Evolutionary conservation across 1,139 yeast genomes (phyloP).

Genomic region (Magnusiomyces suaveolens): DNA sequence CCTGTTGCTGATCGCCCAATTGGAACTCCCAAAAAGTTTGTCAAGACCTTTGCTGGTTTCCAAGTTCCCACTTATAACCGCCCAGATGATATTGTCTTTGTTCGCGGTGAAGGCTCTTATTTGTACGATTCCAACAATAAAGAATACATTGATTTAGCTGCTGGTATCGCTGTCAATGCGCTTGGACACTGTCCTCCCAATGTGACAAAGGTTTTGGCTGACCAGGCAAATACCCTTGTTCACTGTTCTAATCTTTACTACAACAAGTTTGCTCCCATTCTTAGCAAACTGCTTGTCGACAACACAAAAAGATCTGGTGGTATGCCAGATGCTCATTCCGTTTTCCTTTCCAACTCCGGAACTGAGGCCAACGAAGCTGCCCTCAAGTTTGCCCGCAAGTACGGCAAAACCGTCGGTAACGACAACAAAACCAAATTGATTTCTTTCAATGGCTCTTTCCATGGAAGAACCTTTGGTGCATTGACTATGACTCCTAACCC

Average conservation of each 20-base stretch:
- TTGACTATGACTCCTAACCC: conserved; percentile 84
- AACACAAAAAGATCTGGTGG: conserved; percentile 65
- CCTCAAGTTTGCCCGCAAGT: conserved; percentile 83
- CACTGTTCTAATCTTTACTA: conserved; percentile 83
- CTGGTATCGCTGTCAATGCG: conserved; percentile 95
- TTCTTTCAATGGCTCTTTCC: conserved; percentile 83
- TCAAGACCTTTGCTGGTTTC: conserved; percentile 41
- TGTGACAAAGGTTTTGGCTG: conserved; percentile 55
- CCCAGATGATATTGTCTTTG: conserved; percentile 46
- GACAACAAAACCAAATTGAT: conserved; percentile 47
- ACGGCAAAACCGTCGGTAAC: conserved; percentile 51
- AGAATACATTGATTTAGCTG: conserved; percentile 78
- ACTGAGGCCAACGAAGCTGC: conserved; percentile 99
- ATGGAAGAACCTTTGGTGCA: conserved; percentile 92
- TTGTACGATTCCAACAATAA: conserved; percentile 71
- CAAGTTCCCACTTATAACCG: conserved; percentile 77
- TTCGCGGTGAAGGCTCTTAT: conserved; percentile 63
- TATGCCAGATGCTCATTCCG: conserved; percentile 68
- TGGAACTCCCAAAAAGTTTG: conserved; percentile 21
- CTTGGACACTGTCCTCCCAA: conserved; percentile 79
- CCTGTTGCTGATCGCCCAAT: not conserved
- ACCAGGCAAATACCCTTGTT: conserved; percentile 63
- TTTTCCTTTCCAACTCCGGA: conserved; percentile 88
- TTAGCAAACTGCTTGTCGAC: conserved; percentile 61
- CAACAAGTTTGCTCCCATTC: conserved; percentile 73